Percentiles rank a stretch among this genome's conserved stretches.
phyloP scores from a whole-genome alignment of 208 protist species.

The Trichomonas tenax region DNA sequence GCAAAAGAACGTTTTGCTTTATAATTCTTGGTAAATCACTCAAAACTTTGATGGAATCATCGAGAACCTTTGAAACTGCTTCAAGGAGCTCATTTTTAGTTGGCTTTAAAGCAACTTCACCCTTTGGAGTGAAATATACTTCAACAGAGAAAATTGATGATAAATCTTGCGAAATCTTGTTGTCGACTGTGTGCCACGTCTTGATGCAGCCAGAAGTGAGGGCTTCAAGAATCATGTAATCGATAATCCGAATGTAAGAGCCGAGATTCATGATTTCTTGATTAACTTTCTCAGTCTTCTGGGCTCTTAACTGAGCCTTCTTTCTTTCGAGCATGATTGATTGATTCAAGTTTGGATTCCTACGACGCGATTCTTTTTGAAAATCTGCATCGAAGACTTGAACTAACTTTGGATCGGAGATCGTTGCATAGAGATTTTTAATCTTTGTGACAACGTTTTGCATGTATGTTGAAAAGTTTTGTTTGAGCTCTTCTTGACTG shows the following conservation, averaged over 20 bases:
- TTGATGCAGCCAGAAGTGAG: not conserved
- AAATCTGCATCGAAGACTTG: slow-evolving; percentile 14
- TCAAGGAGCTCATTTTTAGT: not conserved
- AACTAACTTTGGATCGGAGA: not conserved
- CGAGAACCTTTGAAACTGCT: not conserved
- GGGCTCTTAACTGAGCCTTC: not conserved
- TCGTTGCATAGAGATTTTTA: not conserved
- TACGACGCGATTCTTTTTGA: not conserved
- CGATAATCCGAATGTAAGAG: not conserved
- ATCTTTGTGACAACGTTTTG: not conserved
- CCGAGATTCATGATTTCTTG: not conserved
- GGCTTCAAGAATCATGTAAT: not conserved
- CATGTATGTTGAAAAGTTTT: not conserved
- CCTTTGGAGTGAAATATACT: not conserved
- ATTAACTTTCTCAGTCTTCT: not conserved
- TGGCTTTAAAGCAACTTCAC: not conserved
- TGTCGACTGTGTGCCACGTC: not conserved
- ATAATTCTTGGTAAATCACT: not conserved
- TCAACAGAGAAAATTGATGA: not conserved
- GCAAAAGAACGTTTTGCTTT: not conserved
- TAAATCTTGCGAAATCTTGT: not conserved
- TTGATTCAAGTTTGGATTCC: not conserved
- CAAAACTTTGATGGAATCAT: not conserved
- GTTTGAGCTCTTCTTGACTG: not conserved
- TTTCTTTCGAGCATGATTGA: not conserved